phyloP scores from a whole-genome alignment of 495 filamentous ascomycete species.

The Xylaria cubensis region DNA sequence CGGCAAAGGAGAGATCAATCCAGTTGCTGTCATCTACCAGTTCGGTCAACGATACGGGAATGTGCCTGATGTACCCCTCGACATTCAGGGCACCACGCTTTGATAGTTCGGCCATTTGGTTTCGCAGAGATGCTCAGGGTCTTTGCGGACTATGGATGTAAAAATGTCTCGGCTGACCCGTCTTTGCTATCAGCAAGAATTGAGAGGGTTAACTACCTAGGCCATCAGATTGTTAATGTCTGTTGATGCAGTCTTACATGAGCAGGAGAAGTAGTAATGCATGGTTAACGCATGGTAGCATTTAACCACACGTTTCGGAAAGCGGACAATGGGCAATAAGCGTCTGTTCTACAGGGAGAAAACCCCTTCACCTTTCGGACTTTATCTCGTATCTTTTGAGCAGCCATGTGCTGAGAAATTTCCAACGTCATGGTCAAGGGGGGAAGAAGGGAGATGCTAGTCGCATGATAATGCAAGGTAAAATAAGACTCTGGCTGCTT shows the following conservation, averaged over 20 bases:
- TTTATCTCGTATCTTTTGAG: neutral
- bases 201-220: neutral
- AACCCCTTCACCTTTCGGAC: neutral
- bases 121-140: neutral
- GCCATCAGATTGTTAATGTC: neutral
- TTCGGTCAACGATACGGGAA: neutral
- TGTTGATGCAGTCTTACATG: neutral
- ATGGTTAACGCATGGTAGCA: neutral
- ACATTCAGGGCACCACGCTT: neutral
- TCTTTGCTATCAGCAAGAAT: neutral
- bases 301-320: neutral
- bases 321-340: neutral
- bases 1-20: conserved; percentile 4
- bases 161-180: neutral
- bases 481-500: neutral
- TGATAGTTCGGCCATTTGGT: neutral
- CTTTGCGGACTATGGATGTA: neutral
- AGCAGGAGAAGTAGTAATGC: neutral
- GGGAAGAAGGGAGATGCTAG: neutral
- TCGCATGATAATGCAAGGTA: neutral
- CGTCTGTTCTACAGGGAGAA: neutral
- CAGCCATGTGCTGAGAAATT: neutral
- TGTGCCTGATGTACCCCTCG: neutral
- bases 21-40: neutral
- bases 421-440: neutral